Conservation (phyloP, 345 rosid genomes). For the Gossypium longicalyx region DNA sequence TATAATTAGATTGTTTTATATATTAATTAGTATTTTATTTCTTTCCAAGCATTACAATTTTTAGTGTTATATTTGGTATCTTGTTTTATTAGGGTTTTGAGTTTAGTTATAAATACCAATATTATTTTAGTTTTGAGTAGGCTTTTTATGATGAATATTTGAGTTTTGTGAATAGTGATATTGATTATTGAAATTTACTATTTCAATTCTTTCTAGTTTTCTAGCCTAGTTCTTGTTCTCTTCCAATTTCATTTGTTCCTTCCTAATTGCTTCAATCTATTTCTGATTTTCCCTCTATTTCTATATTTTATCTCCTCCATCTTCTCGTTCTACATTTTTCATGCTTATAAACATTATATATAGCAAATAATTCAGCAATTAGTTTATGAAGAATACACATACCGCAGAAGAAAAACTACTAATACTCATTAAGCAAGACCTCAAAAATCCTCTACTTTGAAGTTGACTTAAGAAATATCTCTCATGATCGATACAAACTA, state of each 20-base stretch:
- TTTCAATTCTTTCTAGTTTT: background rate
- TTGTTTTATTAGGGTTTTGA: background rate
- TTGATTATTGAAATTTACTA: background rate
- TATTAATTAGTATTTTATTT: background rate
- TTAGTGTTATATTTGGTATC: background rate
- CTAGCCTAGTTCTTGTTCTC: background rate
- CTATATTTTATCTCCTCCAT: background rate
- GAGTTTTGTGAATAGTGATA: background rate
- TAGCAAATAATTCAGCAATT: background rate
- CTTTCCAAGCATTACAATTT: background rate
- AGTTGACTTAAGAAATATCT: conserved; percentile 85
- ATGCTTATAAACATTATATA: background rate
- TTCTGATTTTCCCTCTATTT: background rate
- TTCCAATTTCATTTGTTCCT: background rate
- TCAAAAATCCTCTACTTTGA: conserved; percentile 86
- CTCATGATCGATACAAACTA: conserved; percentile 79
- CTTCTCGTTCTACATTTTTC: background rate
- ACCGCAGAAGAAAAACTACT: conserved; percentile 73
- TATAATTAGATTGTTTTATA: background rate
- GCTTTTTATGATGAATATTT: background rate
- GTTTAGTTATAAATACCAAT: background rate
- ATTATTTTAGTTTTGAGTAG: background rate
- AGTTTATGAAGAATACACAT: conserved; percentile 16
- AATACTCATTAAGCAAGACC: conserved; percentile 66
- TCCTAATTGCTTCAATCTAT: background rate